phyloP scores from a whole-genome alignment of 768 basidiomycete genomes.

The Amyloporia xantha region DNA sequence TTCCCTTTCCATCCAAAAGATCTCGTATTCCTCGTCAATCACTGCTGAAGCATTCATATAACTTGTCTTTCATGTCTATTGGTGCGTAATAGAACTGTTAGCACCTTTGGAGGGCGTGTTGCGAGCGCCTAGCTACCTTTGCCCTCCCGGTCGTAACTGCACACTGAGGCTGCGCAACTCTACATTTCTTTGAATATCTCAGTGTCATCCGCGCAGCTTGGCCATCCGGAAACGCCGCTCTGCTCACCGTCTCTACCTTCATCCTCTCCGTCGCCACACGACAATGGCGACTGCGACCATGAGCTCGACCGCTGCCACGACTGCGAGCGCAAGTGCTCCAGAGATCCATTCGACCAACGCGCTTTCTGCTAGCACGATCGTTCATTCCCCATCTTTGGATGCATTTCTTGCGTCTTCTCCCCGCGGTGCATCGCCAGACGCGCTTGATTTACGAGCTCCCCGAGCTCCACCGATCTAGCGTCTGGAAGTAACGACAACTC shows the following conservation, averaged over 20 bases:
- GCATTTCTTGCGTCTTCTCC: constrained; percentile 7
- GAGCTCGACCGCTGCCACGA: constrained; percentile 10
- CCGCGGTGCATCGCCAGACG: constrained; percentile 6
- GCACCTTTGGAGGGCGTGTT: constrained; percentile 1
- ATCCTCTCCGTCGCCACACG: not conserved
- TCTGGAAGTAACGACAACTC: constrained; percentile 7
- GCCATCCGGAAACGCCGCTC: not conserved
- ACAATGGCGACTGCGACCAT: constrained; percentile 14
- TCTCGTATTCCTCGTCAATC: constrained; percentile 6
- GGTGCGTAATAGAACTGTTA: constrained; percentile 15
- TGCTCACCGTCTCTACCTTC: no score
- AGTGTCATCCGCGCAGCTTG: constrained; percentile 1
- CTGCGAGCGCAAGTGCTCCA: constrained; percentile 14
- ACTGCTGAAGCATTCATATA: constrained; percentile 1
- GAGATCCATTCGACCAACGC: constrained; percentile 11
- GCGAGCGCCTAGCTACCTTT: not conserved
- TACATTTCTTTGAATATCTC: constrained; percentile 3
- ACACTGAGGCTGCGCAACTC: constrained; percentile 13
- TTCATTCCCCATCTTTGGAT: constrained; percentile 16
- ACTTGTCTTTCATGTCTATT: constrained; percentile 13
- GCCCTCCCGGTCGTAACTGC: constrained; percentile 11
- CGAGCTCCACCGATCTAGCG: constrained; percentile 8
- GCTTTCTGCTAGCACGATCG: constrained; percentile 10
- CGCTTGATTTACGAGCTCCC: constrained; percentile 1
- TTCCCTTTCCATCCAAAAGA: constrained; percentile 13